phyloP scores from a whole-genome alignment of 2,329 filamentous ascomycete genomes.

The Cordyceps militaris region DNA sequence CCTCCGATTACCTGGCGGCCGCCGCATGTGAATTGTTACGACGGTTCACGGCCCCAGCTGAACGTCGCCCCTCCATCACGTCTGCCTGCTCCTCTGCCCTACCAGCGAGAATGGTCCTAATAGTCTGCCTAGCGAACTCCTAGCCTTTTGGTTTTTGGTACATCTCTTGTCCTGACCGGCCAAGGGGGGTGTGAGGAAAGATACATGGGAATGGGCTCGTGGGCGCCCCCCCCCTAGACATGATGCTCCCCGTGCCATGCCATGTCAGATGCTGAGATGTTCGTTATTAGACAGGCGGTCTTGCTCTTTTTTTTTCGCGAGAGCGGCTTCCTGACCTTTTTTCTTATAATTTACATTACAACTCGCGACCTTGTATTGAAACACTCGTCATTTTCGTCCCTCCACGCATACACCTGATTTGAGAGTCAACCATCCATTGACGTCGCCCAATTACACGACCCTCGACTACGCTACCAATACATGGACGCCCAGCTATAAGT shows the following conservation, averaged over 20 bases:
- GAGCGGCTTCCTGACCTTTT: background rate
- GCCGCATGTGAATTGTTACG: background rate
- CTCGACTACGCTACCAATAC: background rate
- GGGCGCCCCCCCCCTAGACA: too few species aligned
- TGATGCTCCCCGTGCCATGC: background rate
- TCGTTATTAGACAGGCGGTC: slow-evolving; percentile 4
- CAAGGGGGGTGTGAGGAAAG: background rate
- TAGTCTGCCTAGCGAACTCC: slow-evolving; percentile 5
- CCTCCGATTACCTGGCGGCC: background rate
- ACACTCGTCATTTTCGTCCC: background rate
- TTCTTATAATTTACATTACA: background rate
- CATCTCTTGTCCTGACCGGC: background rate
- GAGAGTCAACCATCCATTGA: background rate
- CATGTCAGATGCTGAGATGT: background rate
- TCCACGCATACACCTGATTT: background rate
- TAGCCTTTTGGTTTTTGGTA: background rate
- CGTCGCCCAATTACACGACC: background rate
- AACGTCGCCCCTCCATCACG: background rate
- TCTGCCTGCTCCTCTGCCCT: background rate
- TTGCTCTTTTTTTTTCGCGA: background rate
- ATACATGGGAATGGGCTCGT: background rate
- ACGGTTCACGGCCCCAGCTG: slow-evolving; percentile 1
- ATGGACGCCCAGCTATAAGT: background rate
- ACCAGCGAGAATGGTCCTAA: background rate
- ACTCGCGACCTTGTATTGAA: background rate